These are phyloP conservation scores for Talaromyces sp. DNA, from an alignment of 2,329 filamentous ascomycete genomes.

Conservation along the genomic window DNA sequence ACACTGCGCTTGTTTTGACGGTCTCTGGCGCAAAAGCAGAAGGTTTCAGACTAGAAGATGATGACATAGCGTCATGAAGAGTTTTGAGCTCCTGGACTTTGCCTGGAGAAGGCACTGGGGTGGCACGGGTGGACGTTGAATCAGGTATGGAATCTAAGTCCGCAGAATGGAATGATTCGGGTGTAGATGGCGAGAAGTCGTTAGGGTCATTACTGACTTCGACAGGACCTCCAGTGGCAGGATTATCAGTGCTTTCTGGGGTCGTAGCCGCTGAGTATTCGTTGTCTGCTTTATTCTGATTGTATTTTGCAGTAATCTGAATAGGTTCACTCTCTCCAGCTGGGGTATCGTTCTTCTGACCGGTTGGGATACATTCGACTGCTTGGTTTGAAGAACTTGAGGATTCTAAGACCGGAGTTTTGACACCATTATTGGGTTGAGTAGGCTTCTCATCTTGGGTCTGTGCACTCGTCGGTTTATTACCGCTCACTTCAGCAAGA, in stretches of 20 bases:
- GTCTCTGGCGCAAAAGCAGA: not conserved
- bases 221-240: not conserved
- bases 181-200: conserved; percentile 38
- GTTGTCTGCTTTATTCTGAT: too few relatives aligned
- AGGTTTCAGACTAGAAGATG: not conserved
- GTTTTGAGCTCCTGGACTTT: not conserved
- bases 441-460: too few relatives aligned
- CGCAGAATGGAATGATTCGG: conserved; percentile 49
- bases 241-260: not conserved
- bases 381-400: too few relatives aligned
- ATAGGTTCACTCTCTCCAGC: too few relatives aligned
- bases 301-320: too few relatives aligned
- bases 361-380: too few relatives aligned
- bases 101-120: conserved; percentile 21
- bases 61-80: not conserved
- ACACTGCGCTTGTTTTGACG: not conserved
- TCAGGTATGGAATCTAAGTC: conserved; percentile 26
- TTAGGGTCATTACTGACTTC: conserved; percentile 28
- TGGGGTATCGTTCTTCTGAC: too few relatives aligned
- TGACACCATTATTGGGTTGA: too few relatives aligned
- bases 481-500: too few relatives aligned
- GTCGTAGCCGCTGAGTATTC: not conserved
- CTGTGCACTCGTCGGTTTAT: too few relatives aligned
- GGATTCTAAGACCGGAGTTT: too few relatives aligned
- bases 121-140: conserved; percentile 23